Conservation (phyloP, 2,329 filamentous ascomycete genomes). For the Alternaria metachromatica region DNA sequence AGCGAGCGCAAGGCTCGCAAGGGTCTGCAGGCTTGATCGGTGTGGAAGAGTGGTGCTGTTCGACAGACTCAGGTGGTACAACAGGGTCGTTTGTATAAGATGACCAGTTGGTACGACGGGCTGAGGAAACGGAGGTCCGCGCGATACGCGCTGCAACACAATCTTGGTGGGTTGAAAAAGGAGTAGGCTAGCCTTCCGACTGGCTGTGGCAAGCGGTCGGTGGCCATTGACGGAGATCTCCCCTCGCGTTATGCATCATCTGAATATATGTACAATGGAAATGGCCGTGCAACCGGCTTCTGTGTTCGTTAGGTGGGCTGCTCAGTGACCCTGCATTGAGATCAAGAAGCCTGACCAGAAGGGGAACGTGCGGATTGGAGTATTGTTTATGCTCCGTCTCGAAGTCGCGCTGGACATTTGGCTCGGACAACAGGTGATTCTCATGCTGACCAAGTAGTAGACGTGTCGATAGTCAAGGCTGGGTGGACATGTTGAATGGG, state of each 20-base stretch:
- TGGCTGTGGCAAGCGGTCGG: not conserved
- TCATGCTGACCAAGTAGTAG: not conserved
- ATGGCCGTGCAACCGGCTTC: not conserved
- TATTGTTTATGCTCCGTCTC: not conserved
- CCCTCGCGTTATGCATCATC: not conserved
- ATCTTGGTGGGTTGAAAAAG: not conserved
- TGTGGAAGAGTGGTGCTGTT: not conserved
- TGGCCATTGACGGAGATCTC: not conserved
- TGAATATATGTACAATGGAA: not conserved
- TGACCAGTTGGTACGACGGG: not conserved
- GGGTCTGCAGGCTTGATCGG: conserved; percentile 16
- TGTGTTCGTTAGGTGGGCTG: not conserved
- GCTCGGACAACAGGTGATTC: not conserved
- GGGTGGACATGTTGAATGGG: not conserved
- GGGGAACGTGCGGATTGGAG: not conserved
- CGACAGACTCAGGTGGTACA: not conserved
- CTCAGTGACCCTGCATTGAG: not conserved
- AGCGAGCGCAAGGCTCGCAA: conserved; percentile 15
- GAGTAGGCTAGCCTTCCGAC: not conserved
- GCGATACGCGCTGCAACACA: not conserved
- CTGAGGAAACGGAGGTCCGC: not conserved
- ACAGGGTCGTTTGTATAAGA: not conserved
- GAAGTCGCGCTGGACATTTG: not conserved
- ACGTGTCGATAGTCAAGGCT: not conserved
- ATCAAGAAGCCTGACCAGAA: not conserved